Conservation (phyloP, 768 basidiomycete genomes). For the Brasilioporus rufonigricans region DNA sequence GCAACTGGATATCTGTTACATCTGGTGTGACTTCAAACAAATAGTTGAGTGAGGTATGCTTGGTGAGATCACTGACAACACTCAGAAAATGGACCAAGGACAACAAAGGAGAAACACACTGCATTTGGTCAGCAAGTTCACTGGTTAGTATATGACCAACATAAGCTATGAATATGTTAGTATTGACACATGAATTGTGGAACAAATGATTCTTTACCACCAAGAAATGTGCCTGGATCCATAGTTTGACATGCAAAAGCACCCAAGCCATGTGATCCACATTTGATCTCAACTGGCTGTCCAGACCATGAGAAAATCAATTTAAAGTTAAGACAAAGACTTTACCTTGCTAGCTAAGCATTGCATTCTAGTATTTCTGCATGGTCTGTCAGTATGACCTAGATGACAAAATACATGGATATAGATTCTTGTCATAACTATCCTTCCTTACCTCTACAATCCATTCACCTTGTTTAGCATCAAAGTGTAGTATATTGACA, state of each 20-base stretch:
- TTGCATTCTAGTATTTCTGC: slow-evolving; percentile 32
- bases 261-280: slow-evolving; percentile 42
- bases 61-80: slow-evolving; percentile 9
- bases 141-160: slow-evolving; percentile 27
- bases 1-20: accelerated
- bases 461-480: neutral
- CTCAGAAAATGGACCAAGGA: neutral
- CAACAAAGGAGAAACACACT: neutral
- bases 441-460: slow-evolving; percentile 23
- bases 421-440: neutral
- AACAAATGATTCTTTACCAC: slow-evolving; percentile 22
- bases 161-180: slow-evolving; percentile 35
- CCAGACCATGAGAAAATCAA: neutral
- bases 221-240: slow-evolving; percentile 27
- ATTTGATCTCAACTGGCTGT: slow-evolving; percentile 37
- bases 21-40: slow-evolving; percentile 26
- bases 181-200: neutral
- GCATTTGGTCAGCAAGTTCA: slow-evolving; percentile 13
- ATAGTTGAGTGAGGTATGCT: slow-evolving; percentile 32
- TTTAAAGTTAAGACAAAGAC: neutral
- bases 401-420: neutral
- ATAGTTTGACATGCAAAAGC: slow-evolving; percentile 39
- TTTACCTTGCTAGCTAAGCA: slow-evolving; percentile 19
- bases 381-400: slow-evolving; percentile 23
- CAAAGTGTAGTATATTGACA: neutral